Evolutionary conservation across 306 rosid species (phyloP), one percentile per base, ranked within the genome.

Genomic region (Astragalus glycyphyllos): DNA sequence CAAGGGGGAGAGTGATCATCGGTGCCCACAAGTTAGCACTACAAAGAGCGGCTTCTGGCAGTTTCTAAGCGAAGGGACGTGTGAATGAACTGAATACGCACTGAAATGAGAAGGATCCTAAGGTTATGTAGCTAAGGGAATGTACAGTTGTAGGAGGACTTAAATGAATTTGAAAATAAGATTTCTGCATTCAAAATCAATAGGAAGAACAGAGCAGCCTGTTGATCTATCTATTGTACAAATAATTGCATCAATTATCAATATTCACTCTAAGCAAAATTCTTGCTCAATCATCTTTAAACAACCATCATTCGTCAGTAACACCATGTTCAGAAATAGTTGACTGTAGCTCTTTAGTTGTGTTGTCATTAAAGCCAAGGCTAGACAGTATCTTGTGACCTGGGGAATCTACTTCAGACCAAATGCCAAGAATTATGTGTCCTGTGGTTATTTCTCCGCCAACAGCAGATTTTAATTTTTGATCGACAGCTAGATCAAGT

Each of bases 401-500:
- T 0, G 85, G 90, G 10, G 89, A 87, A 61, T 79, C 83, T 56
- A 35, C 80, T 59, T 87, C 87, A 13, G 81, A 78, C 93, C 97
- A 91, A 46, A 87, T 73, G 68, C 92, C 92, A 37, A 91, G 86
- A 73, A 89, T 87, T 29, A 87, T 29, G 84, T 80, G 77, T 34
- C 77, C 72, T 10, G 93, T 81, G 58, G 84, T 79, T 64, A 87
- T 48, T 81, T 91, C 91, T 61, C 86, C 87, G 11, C 74, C 66
- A 46, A n/a, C n/a, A n/a, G n/a, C 93, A 53, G 88, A 84, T 64
- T 84, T 83, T n/a, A 84, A 3, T 62, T 82, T 85, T 57, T 76
- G 63, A 59, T 89, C 90, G 75, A 85, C 67, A 61, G 93, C 97
- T 87, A 85, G 82, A 80, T 91, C 97, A 61, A 91, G 89, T 42